Base-by-base conservation (phyloP, 352 stramenopile species). In the Peronospora farinosa region DNA sequence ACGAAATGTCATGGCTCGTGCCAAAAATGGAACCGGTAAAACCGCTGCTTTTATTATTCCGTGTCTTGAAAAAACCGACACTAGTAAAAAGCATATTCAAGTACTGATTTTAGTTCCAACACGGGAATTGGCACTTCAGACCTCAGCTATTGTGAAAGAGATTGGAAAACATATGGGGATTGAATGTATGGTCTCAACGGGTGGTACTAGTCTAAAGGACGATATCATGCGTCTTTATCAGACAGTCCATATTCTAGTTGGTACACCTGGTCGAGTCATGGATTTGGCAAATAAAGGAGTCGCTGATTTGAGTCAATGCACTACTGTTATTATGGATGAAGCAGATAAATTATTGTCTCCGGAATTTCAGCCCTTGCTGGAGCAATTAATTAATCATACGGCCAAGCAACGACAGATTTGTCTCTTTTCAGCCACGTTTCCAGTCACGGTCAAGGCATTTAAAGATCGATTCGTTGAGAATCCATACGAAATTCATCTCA, bases 151-250 rank as follows among this genome's bases (percentile, higher is more conserved):
- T 50, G 95, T 99, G 37, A 98, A 98, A 66, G 95, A 99, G 65
- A 97, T 99, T 31, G 96, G 96, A 56, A 99, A 99, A 69, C 86
- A 97, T 68, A 97, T 97, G 75, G 82, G 86, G 37, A 70, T 98
- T 36, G 86, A 98, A 55, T 98, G 94, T 64, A 98, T 98, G 96
- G 96, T 98, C 35, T 98, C 94, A 46, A 99, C 96, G 13, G 96
- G 97, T 40, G 96, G 97, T 54, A 99, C 96, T 39, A 98, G 92
- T 46, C 78, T 99, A 28, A 98, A 98, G 62, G 97, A 99, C 71
- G 97, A 99, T 74, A 99, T 99, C 58, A 98, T 99, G 91, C 91
- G 96, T 63, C 78, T 99, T n/a, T 98, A 99, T 70, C 98, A 98
- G 68, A 89, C 95, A 21, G 94, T 99, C 47, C 97, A 99, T 73